Conservation (phyloP, 176 grass and related monocot species). For the Zoysia japonica region DNA sequence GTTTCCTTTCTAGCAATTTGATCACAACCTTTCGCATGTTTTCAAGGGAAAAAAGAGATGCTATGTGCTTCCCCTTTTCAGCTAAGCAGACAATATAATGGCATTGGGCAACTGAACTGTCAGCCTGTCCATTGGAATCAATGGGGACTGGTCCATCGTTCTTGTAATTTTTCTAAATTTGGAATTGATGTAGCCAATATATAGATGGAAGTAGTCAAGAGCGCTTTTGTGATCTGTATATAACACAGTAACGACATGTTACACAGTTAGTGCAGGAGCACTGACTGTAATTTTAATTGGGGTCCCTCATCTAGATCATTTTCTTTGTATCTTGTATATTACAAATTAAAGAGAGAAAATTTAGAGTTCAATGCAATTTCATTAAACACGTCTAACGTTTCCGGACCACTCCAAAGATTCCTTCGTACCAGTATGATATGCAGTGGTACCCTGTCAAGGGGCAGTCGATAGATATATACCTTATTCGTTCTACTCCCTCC, state of each 20-base stretch:
- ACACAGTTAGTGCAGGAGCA: neutral
- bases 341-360: too few relatives aligned
- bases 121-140: neutral
- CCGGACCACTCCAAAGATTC: conserved; percentile 28
- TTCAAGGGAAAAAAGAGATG: too few relatives aligned
- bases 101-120: neutral
- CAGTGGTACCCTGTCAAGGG: neutral
- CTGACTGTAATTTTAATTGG: neutral
- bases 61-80: too few relatives aligned
- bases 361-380: too few relatives aligned
- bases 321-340: too few relatives aligned
- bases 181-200: neutral
- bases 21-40: too few relatives aligned
- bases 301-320: neutral
- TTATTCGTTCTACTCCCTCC: too few relatives aligned
- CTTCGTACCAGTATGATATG: neutral
- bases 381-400: too few relatives aligned
- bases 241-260: neutral
- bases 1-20: too few relatives aligned
- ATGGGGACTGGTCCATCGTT: neutral
- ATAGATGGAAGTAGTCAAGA: neutral
- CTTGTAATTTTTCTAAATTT: neutral
- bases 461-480: neutral
- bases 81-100: too few relatives aligned
- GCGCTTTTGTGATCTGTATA: neutral